These are phyloP conservation scores for Crithidia fasciculata DNA, from an alignment of 208 protist genomes.

Conservation along the genomic window DNA sequence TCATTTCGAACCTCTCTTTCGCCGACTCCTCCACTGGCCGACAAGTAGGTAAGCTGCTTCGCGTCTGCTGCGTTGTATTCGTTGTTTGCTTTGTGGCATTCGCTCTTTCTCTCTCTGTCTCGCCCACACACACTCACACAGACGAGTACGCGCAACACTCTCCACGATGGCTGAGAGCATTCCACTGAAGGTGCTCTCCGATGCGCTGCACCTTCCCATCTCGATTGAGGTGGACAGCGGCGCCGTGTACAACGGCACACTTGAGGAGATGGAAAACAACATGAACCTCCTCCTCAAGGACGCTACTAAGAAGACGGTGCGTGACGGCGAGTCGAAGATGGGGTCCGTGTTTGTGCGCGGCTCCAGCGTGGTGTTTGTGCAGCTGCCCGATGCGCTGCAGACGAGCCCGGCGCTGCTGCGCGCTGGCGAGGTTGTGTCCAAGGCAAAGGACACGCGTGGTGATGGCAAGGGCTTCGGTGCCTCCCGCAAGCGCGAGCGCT, in stretches of 20 bases:
- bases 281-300: constrained; percentile 92
- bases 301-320: constrained; percentile 75
- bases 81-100: too few species aligned
- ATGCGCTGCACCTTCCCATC: constrained; percentile 88
- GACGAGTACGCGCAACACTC: not conserved
- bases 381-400: constrained; percentile 90
- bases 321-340: constrained; percentile 66
- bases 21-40: too few species aligned
- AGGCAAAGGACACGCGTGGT: constrained; percentile 71
- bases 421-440: constrained; percentile 59
- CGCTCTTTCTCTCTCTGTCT: not conserved
- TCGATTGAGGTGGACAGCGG: constrained; percentile 92
- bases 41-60: too few species aligned
- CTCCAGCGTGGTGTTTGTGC: constrained; percentile 92
- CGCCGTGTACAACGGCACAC: constrained; percentile 89
- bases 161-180: constrained; percentile 62
- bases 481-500: constrained; percentile 36
- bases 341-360: constrained; percentile 89
- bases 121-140: not conserved
- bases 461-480: constrained; percentile 86
- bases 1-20: too few species aligned
- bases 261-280: constrained; percentile 89
- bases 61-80: too few species aligned
- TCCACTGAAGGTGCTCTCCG: constrained; percentile 94
- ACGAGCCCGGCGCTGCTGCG: constrained; percentile 72